Percentiles rank a stretch among this genome's conserved stretches.
phyloP scores from a whole-genome alignment of 257 asterid genomes.

The Leonotis leonurus region DNA sequence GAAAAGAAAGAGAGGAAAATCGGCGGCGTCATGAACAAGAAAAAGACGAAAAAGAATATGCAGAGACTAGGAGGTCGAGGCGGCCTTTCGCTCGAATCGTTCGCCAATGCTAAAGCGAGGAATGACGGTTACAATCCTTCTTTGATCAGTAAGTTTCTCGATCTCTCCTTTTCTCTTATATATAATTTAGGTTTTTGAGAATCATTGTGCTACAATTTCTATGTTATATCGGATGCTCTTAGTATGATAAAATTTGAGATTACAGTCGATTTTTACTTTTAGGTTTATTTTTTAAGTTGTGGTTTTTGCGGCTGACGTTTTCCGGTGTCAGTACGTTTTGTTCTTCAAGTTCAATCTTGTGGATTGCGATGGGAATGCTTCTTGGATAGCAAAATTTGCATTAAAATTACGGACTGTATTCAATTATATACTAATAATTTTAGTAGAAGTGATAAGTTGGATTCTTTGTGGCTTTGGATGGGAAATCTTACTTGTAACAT shows the following conservation, averaged over 20 bases:
- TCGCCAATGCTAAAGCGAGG: slow-evolving; percentile 68
- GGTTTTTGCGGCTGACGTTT: not conserved
- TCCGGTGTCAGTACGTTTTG: not conserved
- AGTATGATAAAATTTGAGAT: not conserved
- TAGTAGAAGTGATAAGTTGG: too few relatives aligned
- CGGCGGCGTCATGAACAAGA: slow-evolving; percentile 36
- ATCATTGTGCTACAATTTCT: not conserved
- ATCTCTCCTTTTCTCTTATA: not conserved
- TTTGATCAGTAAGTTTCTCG: slow-evolving; percentile 44
- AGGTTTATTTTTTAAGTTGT: not conserved
- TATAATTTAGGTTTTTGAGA: not conserved
- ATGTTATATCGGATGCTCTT: not conserved
- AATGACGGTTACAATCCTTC: slow-evolving; percentile 60
- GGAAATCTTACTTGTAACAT: not conserved
- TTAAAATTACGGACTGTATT: too few relatives aligned
- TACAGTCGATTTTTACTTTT: not conserved
- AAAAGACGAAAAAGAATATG: slow-evolving; percentile 58
- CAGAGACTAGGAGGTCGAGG: slow-evolving; percentile 77
- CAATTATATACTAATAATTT: too few relatives aligned
- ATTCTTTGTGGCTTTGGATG: not conserved
- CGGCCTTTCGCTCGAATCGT: slow-evolving; percentile 78
- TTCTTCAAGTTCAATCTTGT: not conserved
- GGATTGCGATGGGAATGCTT: not conserved
- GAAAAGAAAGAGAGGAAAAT: slow-evolving; percentile 18
- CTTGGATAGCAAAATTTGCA: not conserved